Percentiles rank a stretch among this genome's conserved stretches.
These are phyloP conservation scores for Gossypium davidsonii DNA, from an alignment of 441 rosid species.

Conservation along the genomic window DNA sequence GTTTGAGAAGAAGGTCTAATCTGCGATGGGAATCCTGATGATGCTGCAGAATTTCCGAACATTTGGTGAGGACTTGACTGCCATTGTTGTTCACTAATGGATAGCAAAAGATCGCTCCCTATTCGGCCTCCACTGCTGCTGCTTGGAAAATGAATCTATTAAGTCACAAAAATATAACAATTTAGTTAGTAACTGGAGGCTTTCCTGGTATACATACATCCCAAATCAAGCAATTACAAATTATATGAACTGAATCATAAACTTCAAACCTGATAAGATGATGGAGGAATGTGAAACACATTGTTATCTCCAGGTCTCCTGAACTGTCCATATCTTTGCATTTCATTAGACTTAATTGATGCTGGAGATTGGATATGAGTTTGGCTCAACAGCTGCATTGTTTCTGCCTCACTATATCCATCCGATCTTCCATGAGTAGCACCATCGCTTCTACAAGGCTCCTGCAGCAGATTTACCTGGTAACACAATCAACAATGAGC, in stretches of 20 bases:
- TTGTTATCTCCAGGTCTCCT: constrained; percentile 30
- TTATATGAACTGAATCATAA: neutral
- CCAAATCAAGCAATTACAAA: neutral
- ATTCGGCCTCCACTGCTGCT: constrained; percentile 60
- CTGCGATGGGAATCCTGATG: constrained; percentile 98
- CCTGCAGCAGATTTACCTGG: constrained; percentile 29
- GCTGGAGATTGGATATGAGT: constrained; percentile 42
- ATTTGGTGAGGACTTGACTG: constrained; percentile 51
- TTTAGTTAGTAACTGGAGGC: too few relatives aligned
- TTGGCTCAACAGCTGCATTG: constrained; percentile 48
- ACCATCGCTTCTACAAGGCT: constrained; percentile 14
- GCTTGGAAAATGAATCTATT: constrained; percentile 46
- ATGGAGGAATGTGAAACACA: constrained; percentile 29
- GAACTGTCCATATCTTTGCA: constrained; percentile 29
- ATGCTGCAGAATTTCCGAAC: constrained; percentile 94
- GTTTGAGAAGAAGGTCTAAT: constrained; percentile 46
- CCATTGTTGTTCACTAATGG: constrained; percentile 40
- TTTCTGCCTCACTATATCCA: constrained; percentile 39
- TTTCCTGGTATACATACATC: neutral
- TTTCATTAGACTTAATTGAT: constrained; percentile 18
- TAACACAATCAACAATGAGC: neutral
- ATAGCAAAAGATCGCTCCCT: constrained; percentile 59
- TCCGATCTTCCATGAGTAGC: constrained; percentile 18
- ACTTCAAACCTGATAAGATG: constrained; percentile 31
- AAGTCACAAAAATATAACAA: neutral